Evolutionary conservation across 2,329 filamentous ascomycete species (phyloP).

Genomic region (Clarireedia paspali): DNA sequence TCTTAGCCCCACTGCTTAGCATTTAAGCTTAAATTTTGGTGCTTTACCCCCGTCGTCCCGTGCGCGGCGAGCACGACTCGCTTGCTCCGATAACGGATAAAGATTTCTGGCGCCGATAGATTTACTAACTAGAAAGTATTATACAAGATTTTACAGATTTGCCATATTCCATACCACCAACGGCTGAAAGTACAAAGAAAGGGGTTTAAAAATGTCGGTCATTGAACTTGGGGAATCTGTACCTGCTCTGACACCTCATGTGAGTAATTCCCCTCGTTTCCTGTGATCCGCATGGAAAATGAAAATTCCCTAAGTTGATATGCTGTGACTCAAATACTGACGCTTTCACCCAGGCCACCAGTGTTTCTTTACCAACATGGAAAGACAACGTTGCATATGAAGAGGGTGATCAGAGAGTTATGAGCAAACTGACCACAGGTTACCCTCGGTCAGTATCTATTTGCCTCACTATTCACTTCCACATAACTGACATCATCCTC

Average conservation of each 20-base stretch:
- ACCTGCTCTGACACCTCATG: conserved; percentile 30
- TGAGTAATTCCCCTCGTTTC: conserved; percentile 16
- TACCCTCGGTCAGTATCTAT: conserved; percentile 64
- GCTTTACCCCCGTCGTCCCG: neutral
- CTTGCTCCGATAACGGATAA: conserved; percentile 13
- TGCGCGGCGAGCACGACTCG: neutral
- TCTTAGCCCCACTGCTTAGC: neutral
- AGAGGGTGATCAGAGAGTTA: conserved; percentile 82
- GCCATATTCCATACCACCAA: neutral
- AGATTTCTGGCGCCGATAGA: neutral
- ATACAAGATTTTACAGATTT: neutral
- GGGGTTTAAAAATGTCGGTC: conserved; percentile 22
- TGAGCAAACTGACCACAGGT: conserved; percentile 76
- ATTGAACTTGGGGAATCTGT: conserved; percentile 30
- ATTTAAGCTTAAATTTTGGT: conserved; percentile 12
- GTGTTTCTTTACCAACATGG: conserved; percentile 94
- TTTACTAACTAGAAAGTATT: neutral
- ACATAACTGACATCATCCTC: conserved; percentile 17
- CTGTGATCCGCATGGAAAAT: neutral
- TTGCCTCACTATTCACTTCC: neutral
- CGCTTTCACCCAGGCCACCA: conserved; percentile 62
- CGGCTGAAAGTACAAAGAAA: neutral
- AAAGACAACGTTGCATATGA: conserved; percentile 85
- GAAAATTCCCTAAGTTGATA: neutral
- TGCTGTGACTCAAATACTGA: conserved; percentile 9